Evolutionary conservation across 495 filamentous ascomycete species (phyloP).

Genomic region (Extremus antarcticus): DNA sequence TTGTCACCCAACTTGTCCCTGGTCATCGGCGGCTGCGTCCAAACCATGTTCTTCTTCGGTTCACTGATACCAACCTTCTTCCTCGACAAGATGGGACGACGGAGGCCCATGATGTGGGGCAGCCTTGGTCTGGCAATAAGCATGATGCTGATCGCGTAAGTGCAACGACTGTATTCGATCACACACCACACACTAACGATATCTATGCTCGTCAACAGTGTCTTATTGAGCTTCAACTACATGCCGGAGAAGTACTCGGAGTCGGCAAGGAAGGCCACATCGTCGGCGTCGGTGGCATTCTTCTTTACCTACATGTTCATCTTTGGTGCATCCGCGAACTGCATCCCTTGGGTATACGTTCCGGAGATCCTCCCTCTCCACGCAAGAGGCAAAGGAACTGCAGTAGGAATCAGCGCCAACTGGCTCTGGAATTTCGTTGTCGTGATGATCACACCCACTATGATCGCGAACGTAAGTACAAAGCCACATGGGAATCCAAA

Average conservation of each 20-base stretch:
- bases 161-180: too few species aligned
- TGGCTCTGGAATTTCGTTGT: conserved; percentile 18
- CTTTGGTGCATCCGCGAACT: conserved; percentile 39
- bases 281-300: conserved; percentile 35
- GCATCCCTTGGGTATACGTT: conserved; percentile 35
- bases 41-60: conserved; percentile 29
- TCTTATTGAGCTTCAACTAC: conserved; percentile 38
- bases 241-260: conserved; percentile 16
- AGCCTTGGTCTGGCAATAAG: conserved; percentile 39
- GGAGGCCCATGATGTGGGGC: conserved; percentile 48
- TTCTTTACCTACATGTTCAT: conserved; percentile 43
- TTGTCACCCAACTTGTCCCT: conserved; percentile 23
- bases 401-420: conserved; percentile 24
- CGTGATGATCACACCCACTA: conserved; percentile 17
- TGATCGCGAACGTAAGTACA: conserved; percentile 3
- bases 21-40: conserved; percentile 27
- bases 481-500: too few species aligned
- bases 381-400: conserved; percentile 61
- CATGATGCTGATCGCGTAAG: not conserved
- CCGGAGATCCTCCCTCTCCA: conserved; percentile 55
- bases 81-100: conserved; percentile 36
- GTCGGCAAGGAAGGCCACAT: conserved; percentile 20
- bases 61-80: conserved; percentile 38
- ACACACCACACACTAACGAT: too few species aligned
- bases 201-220: conserved; percentile 44